Evolutionary conservation across 768 basidiomycete genomes (phyloP).

Genomic region (Russula olivacea): DNA sequence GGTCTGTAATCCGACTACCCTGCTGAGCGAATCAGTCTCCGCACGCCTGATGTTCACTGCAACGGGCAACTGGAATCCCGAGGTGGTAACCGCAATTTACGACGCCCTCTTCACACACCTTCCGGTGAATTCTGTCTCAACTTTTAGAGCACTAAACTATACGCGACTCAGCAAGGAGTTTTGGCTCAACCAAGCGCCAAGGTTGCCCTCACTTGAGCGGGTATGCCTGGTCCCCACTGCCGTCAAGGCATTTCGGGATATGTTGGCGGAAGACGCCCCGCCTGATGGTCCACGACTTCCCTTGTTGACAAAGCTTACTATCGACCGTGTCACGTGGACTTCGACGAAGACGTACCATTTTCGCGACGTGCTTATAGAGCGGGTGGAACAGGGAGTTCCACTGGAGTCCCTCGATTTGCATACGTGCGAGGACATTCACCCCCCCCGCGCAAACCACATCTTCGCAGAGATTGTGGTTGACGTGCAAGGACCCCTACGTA

Average conservation of each 20-base stretch:
- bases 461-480: conserved; percentile 5
- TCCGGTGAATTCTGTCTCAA: background rate
- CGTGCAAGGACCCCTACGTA: background rate
- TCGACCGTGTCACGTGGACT: background rate
- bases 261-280: background rate
- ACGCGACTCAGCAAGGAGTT: background rate
- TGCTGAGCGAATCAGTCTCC: background rate
- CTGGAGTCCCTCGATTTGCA: conserved; percentile 4
- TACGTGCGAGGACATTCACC: background rate
- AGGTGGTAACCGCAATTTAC: background rate
- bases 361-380: background rate
- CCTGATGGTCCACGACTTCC: background rate
- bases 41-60: background rate
- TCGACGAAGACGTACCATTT: background rate
- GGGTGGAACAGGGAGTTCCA: background rate
- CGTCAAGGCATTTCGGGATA: background rate
- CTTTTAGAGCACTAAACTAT: background rate
- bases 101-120: background rate
- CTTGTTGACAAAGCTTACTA: background rate
- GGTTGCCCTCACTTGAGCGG: background rate
- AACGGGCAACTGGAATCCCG: too few species aligned
- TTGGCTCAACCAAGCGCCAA: background rate
- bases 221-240: background rate
- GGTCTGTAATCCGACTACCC: too few species aligned
- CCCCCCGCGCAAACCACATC: background rate